These are phyloP conservation scores for Phoma herbarum DNA, from an alignment of 2,329 filamentous ascomycete genomes.

Conservation along the genomic window DNA sequence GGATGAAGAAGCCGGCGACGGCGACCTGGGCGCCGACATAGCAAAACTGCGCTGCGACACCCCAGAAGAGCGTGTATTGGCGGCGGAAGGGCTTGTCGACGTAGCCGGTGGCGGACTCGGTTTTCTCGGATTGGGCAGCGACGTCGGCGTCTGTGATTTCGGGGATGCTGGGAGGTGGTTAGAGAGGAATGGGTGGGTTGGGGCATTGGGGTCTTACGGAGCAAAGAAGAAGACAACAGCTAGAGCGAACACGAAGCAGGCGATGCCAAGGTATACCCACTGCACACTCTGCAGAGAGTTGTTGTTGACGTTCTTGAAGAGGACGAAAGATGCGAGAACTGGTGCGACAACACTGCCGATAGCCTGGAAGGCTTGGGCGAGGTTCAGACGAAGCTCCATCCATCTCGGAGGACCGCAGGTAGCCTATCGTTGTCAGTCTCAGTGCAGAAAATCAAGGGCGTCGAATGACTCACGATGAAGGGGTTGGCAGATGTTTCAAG, in stretches of 20 bases:
- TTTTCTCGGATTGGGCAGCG: slow-evolving; percentile 58
- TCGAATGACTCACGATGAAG: slow-evolving; percentile 1
- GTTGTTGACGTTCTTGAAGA: slow-evolving; percentile 61
- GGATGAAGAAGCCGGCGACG: slow-evolving; percentile 57
- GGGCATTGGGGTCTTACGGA: slow-evolving; percentile 51
- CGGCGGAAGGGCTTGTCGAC: slow-evolving; percentile 55
- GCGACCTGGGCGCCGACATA: slow-evolving; percentile 68
- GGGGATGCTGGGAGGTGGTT: slow-evolving; percentile 52
- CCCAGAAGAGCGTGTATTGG: slow-evolving; percentile 62
- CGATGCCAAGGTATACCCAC: slow-evolving; percentile 70
- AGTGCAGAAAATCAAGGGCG: accelerated
- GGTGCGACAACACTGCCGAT: slow-evolving; percentile 66
- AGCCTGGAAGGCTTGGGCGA: slow-evolving; percentile 68
- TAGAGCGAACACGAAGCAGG: slow-evolving; percentile 65
- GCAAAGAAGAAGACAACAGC: slow-evolving; percentile 67
- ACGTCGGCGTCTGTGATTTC: slow-evolving; percentile 68
- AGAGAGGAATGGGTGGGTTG: neutral
- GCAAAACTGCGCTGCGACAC: slow-evolving; percentile 63
- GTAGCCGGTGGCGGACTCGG: slow-evolving; percentile 47
- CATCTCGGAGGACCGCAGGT: slow-evolving; percentile 68
- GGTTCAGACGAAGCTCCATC: slow-evolving; percentile 65
- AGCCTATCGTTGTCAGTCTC: slow-evolving; percentile 33
- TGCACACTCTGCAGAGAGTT: slow-evolving; percentile 35
- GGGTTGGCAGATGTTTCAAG: slow-evolving; percentile 68
- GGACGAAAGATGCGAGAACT: slow-evolving; percentile 65